Percentiles rank a stretch among this genome's conserved stretches.
Evolutionary conservation across 2,329 filamentous ascomycete genomes (phyloP).

Genomic region (Pseudocercospora fijiensis): DNA sequence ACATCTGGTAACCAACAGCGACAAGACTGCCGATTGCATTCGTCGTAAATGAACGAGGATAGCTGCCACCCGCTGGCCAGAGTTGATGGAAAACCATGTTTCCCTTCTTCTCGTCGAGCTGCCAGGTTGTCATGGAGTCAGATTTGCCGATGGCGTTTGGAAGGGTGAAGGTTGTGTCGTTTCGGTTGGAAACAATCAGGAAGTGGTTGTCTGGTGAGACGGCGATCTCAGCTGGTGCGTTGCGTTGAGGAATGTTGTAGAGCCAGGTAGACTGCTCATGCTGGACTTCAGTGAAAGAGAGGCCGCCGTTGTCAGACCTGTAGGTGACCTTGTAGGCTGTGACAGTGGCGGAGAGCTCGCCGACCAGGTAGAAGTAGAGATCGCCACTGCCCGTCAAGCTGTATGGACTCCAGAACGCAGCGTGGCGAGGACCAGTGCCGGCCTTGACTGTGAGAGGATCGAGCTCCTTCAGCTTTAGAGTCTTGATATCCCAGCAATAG

Average conservation of each 20-base stretch:
- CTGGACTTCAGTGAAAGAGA: constrained; percentile 49
- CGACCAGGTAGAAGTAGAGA: constrained; percentile 44
- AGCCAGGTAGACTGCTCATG: constrained; percentile 50
- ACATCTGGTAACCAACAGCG: constrained; percentile 64
- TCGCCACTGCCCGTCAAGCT: constrained; percentile 27
- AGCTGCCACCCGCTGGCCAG: constrained; percentile 62
- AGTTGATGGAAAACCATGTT: constrained; percentile 56
- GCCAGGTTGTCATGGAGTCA: constrained; percentile 65
- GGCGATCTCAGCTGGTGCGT: constrained; percentile 58
- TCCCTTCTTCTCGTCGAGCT: constrained; percentile 57
- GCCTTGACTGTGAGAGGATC: constrained; percentile 30
- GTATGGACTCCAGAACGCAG: constrained; percentile 39
- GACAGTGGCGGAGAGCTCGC: constrained; percentile 54
- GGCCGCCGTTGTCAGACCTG: constrained; percentile 41
- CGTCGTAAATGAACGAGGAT: constrained; percentile 66
- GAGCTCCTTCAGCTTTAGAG: constrained; percentile 31
- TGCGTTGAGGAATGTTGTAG: constrained; percentile 44
- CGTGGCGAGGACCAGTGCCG: constrained; percentile 41
- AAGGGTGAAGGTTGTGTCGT: constrained; percentile 54
- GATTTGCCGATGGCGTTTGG: constrained; percentile 49
- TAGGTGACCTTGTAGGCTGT: constrained; percentile 52
- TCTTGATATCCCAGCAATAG: constrained; percentile 32
- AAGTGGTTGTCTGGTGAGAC: constrained; percentile 55
- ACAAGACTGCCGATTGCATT: constrained; percentile 64
- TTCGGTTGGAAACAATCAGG: constrained; percentile 67